Evolutionary conservation across 257 asterid species (phyloP).

Genomic region (Buddleja alternifolia): DNA sequence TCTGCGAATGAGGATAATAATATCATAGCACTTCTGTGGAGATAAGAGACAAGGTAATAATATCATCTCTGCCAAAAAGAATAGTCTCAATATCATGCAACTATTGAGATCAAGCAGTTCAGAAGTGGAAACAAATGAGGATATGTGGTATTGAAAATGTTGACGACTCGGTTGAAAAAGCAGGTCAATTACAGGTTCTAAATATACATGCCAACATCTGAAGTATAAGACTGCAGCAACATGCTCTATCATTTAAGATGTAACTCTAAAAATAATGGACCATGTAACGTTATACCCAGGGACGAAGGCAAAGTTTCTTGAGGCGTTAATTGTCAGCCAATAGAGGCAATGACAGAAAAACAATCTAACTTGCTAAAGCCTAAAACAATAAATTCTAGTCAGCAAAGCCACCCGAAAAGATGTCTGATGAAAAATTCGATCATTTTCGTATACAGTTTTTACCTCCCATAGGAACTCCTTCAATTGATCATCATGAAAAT

Average conservation of each 20-base stretch:
- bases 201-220: too few species aligned
- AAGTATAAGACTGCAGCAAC: too few species aligned
- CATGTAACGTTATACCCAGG: background rate
- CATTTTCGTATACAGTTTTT: conserved; percentile 16
- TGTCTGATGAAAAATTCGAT: background rate
- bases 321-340: background rate
- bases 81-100: background rate
- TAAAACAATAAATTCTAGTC: background rate
- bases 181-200: background rate
- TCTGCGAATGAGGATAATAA: background rate
- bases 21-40: background rate
- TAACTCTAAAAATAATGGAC: background rate
- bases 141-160: background rate
- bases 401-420: background rate
- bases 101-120: background rate
- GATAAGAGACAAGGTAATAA: background rate
- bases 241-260: background rate
- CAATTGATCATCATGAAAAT: conserved; percentile 88
- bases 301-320: background rate
- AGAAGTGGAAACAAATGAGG: background rate
- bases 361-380: background rate
- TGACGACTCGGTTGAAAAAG: background rate
- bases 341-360: background rate
- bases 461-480: conserved; percentile 97
- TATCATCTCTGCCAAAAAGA: background rate